Base-by-base conservation (phyloP, 495 filamentous ascomycete species). In the Hypomontagnella submonticulosa region DNA sequence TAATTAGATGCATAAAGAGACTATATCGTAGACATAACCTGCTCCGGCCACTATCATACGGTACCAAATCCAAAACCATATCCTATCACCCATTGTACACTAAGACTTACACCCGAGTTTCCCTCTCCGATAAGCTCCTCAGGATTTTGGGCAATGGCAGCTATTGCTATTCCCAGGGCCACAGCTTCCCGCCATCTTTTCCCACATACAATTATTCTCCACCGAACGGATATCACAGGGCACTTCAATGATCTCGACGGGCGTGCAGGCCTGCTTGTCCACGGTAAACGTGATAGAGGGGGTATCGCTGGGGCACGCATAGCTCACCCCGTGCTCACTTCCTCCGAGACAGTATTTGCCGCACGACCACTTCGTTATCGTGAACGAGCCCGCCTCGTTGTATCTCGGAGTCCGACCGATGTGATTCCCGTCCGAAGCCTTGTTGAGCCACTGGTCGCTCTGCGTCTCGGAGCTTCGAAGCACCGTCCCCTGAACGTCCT, bases 181-280 rank as follows among this genome's bases (percentile, higher is more conserved):
- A 18, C 57, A 61, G 16, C 47, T 46, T 8, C 57, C 57, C 1
- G 57, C 47, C 10, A 15, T 18, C 30, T 52, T 61, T 32, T 61
- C 47, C 57, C 57, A 61, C 57, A 61, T 61, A 10, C 57, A 61
- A 20, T 61, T 61, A 32, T 61, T 61, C 37, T 61, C 57, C 4
- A 40, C 16, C 4, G 23, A 27, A 11, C 52, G 57, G 12, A 53
- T 53, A 53, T 61, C 48, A 18, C 57, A 61, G 9, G 57, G 57
- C 6, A 61, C 57, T 13, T 61, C 57, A 27, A 61, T 4, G 18
- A 61, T 53, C 48, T 61, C 57, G 8, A 61, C 27, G 2, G 57
- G 57, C 11, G 47, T 53, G 9, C 57, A 61, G 0, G 57, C 57
- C 32, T 61, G 57, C 19, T 47, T 52, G 48, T 61, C 57, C 7